These are phyloP conservation scores for Stygiomarasmius scandens DNA, from an alignment of 1,284 basidiomycete species.

Conservation along the genomic window DNA sequence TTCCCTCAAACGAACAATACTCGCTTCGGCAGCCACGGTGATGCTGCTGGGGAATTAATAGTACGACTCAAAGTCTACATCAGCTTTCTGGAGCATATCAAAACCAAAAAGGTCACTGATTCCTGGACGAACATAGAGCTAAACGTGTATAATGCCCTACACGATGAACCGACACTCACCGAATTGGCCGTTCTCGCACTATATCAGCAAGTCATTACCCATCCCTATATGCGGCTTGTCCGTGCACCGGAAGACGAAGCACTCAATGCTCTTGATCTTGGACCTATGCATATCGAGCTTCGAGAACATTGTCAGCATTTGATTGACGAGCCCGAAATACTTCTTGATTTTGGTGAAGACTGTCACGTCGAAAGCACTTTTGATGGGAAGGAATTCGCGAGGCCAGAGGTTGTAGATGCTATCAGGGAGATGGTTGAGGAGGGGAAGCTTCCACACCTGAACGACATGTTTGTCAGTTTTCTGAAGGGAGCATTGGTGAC, in stretches of 20 bases:
- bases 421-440: slow-evolving; percentile 12
- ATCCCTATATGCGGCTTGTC: slow-evolving; percentile 31
- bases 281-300: slow-evolving; percentile 25
- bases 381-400: slow-evolving; percentile 9
- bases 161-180: slow-evolving; percentile 10
- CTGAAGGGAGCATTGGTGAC: slow-evolving; percentile 29
- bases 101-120: slow-evolving; percentile 13
- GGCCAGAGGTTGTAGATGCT: slow-evolving; percentile 15
- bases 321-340: slow-evolving; percentile 28
- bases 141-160: slow-evolving; percentile 17
- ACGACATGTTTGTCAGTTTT: slow-evolving; percentile 24
- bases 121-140: slow-evolving; percentile 19
- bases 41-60: slow-evolving; percentile 16
- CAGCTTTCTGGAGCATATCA: slow-evolving; percentile 18
- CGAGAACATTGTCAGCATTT: slow-evolving; percentile 25
- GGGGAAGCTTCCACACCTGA: slow-evolving; percentile 25
- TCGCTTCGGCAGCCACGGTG: slow-evolving; percentile 13
- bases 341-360: slow-evolving; percentile 22
- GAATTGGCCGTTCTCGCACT: slow-evolving; percentile 14
- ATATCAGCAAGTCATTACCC: slow-evolving; percentile 19
- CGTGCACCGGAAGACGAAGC: slow-evolving; percentile 19
- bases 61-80: slow-evolving; percentile 8
- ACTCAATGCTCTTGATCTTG: slow-evolving; percentile 33
- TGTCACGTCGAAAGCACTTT: slow-evolving; percentile 4
- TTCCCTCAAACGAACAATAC: slow-evolving; percentile 23